Evolutionary conservation across 176 grass and related monocot species (phyloP).

Genomic region (Chrysopogon serrulatus): DNA sequence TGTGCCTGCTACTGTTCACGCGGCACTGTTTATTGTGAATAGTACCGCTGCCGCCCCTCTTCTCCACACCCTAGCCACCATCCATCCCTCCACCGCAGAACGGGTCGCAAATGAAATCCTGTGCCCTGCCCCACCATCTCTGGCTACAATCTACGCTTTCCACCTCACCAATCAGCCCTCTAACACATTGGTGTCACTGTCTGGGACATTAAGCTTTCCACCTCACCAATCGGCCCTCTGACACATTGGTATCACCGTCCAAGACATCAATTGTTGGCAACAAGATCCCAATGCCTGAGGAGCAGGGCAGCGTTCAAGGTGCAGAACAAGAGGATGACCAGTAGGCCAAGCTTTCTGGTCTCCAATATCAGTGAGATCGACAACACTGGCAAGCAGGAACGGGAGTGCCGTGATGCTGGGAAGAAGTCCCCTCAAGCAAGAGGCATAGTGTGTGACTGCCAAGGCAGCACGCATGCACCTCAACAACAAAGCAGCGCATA

Average conservation of each 20-base stretch:
- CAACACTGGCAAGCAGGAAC: background rate
- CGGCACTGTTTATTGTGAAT: background rate
- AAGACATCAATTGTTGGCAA: background rate
- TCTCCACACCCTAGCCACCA: too few relatives aligned
- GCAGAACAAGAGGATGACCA: background rate
- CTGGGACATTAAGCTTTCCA: background rate
- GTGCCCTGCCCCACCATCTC: background rate
- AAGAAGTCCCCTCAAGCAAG: background rate
- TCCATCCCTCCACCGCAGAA: background rate
- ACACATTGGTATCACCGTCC: background rate
- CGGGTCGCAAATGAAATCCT: background rate
- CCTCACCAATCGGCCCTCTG: background rate
- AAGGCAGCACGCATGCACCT: background rate
- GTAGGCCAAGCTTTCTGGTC: background rate
- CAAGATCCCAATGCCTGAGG: background rate
- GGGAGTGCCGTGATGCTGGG: background rate
- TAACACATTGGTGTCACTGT: background rate
- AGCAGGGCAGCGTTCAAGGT: background rate
- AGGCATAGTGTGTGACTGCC: background rate
- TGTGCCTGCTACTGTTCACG: background rate
- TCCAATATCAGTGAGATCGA: background rate
- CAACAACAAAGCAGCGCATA: background rate
- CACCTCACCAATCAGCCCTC: background rate
- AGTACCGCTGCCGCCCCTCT: too few relatives aligned
- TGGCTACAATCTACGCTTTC: background rate